Evolutionary conservation across 73 alveolate genomes (phyloP), one percentile per base, ranked within the genome.

Genomic region (Uronychia setigera): DNA sequence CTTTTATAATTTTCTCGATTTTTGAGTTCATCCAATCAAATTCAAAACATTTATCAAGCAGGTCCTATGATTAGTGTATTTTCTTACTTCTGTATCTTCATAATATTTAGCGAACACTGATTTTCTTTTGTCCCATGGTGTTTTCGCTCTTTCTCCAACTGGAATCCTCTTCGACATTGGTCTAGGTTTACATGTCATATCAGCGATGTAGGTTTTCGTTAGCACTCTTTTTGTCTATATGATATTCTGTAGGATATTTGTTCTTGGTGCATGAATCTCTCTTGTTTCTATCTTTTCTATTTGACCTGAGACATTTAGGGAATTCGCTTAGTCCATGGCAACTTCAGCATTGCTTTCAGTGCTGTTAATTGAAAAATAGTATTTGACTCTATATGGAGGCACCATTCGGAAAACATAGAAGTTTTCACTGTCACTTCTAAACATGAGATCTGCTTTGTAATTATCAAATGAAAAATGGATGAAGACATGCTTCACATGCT

Each of bases 11-110:
- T 79, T 91, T 93, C 31, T 93, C 78, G 1, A 95, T 88, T 57
- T 91, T 91, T 58, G 95, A 87, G 82, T 88, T 32, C 25, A 30
- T 60, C 99, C 99, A 96, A 83, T 96, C 99, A 81, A 81, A 96
- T 74, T 96, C 99, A 94, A 96, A 96, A 80, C 99, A 96, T 58
- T 93, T 60, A 30, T 58, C 86, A 1, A 93, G 29, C 33, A 94
- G 31, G 14, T 86, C 95, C n/a, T 89, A 92, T 19, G 5, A 46
- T 46, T 11, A 46, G n/a, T n/a, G n/a, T 11, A 46, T 19, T 46
- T 19, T 19, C 67, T 19, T 46, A 46, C 67, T 19, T 94, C 75
- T 26, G 90, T 81, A 82, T 94, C 98, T 58, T 83, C 91, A 33
- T 35, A 59, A 86, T 81, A 94, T 34, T 87, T 86, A 33, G 80